These are phyloP conservation scores for Arabidopsis lyrata DNA, from an alignment of 441 rosid genomes.

Conservation along the genomic window DNA sequence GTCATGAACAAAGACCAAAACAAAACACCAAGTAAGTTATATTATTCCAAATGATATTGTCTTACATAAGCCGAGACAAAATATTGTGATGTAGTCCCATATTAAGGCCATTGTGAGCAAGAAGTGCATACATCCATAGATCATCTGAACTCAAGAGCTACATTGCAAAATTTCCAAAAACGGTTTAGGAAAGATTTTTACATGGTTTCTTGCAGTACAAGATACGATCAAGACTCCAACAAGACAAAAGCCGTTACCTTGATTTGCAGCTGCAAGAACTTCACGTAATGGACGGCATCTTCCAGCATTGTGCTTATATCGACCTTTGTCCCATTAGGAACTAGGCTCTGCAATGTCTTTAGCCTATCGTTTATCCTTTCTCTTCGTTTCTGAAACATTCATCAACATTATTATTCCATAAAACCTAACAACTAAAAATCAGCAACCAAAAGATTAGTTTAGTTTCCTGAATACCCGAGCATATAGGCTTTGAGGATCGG, in stretches of 20 bases:
- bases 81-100: slow-evolving; percentile 70
- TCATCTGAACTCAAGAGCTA: slow-evolving; percentile 93
- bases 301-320: slow-evolving; percentile 97
- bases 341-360: slow-evolving; percentile 73
- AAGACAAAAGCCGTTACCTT: slow-evolving; percentile 53
- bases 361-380: slow-evolving; percentile 78
- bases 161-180: slow-evolving; percentile 33
- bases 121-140: slow-evolving; percentile 90
- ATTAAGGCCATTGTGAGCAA: slow-evolving; percentile 80
- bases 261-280: slow-evolving; percentile 86
- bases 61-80: slow-evolving; percentile 55
- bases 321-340: slow-evolving; percentile 93
- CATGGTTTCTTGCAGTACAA: slow-evolving; percentile 15
- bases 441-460: neutral
- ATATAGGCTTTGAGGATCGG: slow-evolving; percentile 89
- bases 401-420: neutral
- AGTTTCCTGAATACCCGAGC: slow-evolving; percentile 66
- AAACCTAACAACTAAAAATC: neutral
- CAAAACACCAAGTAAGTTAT: neutral
- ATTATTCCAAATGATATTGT: neutral
- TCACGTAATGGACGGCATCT: slow-evolving; percentile 88
- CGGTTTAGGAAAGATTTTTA: neutral
- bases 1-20: neutral
- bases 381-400: slow-evolving; percentile 71
- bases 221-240: neutral